These are phyloP conservation scores for Aureobasidium subglaciale DNA, from an alignment of 2,329 filamentous ascomycete species.

Conservation along the genomic window DNA sequence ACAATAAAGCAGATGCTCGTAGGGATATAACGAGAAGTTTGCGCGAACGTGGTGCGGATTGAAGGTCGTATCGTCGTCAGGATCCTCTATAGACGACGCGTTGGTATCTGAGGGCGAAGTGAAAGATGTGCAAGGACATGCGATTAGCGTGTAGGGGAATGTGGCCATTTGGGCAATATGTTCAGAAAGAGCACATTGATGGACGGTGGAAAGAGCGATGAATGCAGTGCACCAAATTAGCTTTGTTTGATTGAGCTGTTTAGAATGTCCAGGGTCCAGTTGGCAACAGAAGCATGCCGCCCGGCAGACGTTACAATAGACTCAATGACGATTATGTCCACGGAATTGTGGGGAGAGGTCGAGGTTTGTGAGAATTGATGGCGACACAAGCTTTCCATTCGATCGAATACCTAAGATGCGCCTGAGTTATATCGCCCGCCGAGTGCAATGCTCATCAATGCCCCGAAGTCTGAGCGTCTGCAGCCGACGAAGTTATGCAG, in stretches of 20 bases:
- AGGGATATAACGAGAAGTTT: constrained; percentile 85
- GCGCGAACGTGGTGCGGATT: constrained; percentile 78
- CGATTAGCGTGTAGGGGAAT: constrained; percentile 59
- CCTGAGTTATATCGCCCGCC: background rate
- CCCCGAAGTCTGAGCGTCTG: background rate
- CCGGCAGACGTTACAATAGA: background rate
- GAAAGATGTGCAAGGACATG: constrained; percentile 50
- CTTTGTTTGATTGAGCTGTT: background rate
- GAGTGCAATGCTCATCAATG: constrained; percentile 2
- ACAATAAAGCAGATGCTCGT: constrained; percentile 92
- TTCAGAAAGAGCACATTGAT: background rate
- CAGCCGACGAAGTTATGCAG: constrained; percentile 52
- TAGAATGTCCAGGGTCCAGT: background rate
- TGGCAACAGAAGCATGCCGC: background rate
- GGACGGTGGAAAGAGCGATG: background rate
- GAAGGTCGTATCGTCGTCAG: constrained; percentile 58
- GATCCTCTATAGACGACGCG: background rate
- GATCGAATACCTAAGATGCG: background rate
- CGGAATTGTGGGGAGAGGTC: constrained; percentile 6
- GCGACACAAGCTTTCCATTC: background rate
- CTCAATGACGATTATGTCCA: constrained; percentile 3
- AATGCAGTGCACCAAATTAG: background rate
- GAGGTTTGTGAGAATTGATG: background rate
- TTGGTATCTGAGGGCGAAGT: constrained; percentile 23
- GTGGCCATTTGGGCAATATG: constrained; percentile 41